Conservation (phyloP, 75 land plant species). For the Picea glauca region DNA sequence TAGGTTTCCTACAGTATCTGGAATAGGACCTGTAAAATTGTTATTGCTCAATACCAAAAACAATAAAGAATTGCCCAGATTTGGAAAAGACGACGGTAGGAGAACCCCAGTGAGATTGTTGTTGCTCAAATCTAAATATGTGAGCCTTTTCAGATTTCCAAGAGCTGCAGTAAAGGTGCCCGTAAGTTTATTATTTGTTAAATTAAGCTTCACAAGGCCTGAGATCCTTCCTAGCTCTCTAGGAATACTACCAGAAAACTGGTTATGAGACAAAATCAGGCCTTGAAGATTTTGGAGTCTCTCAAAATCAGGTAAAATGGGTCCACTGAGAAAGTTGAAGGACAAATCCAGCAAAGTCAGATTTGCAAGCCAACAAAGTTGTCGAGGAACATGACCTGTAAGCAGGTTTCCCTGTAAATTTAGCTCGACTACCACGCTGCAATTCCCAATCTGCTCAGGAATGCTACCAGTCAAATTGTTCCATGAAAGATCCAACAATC, state of each 20-base stretch:
- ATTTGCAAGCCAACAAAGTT: slow-evolving; percentile 43
- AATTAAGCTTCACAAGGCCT: slow-evolving; percentile 53
- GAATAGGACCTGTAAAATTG: slow-evolving; percentile 36
- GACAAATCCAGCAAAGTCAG: slow-evolving; percentile 66
- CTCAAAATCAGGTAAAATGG: slow-evolving; percentile 26
- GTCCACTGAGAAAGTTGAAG: slow-evolving; percentile 38
- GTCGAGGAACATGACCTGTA: slow-evolving; percentile 50
- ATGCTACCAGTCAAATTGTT: slow-evolving; percentile 44
- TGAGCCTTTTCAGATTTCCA: slow-evolving; percentile 30
- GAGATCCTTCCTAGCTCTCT: slow-evolving; percentile 17
- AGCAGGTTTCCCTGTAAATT: slow-evolving; percentile 52
- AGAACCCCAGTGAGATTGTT: slow-evolving; percentile 37
- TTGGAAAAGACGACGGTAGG: neutral
- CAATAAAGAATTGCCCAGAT: slow-evolving; percentile 14
- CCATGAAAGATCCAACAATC: slow-evolving; percentile 55
- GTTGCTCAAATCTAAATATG: slow-evolving; percentile 45
- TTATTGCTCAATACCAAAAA: slow-evolving; percentile 43
- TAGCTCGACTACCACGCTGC: slow-evolving; percentile 46
- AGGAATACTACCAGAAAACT: slow-evolving; percentile 39
- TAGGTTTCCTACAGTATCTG: slow-evolving; percentile 25
- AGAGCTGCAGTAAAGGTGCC: slow-evolving; percentile 44
- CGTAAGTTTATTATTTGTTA: slow-evolving; percentile 38
- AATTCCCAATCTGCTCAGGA: slow-evolving; percentile 40
- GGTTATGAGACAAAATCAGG: slow-evolving; percentile 38
- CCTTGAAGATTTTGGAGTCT: slow-evolving; percentile 39